Percentiles rank a stretch among this genome's conserved stretches.
Evolutionary conservation across 2,329 filamentous ascomycete species (phyloP).

Genomic region (Sarocladiaceae sp.): DNA sequence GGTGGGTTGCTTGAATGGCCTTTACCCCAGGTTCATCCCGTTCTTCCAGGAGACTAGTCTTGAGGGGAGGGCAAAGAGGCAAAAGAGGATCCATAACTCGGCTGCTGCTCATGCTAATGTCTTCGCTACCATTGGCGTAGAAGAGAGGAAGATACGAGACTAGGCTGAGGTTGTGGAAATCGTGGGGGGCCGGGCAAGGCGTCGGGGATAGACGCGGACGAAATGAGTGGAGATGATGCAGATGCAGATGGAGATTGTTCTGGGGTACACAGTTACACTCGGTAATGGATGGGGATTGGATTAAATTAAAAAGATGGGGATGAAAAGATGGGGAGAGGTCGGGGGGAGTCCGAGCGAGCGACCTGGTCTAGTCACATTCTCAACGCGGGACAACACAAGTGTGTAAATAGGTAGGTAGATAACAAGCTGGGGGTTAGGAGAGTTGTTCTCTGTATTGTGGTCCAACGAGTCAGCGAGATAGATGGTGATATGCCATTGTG

Average conservation of each 20-base stretch:
- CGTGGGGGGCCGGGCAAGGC: neutral
- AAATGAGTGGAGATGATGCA: neutral
- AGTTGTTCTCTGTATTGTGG: no score
- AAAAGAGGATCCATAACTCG: no score
- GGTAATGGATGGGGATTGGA: neutral
- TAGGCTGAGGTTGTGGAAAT: neutral
- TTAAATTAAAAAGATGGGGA: neutral
- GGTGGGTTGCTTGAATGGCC: neutral
- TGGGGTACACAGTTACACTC: no score
- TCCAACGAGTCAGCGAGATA: no score
- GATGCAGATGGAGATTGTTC: no score
- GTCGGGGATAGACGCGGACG: neutral
- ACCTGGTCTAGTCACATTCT: no score
- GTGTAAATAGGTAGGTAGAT: no score
- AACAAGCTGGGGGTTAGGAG: no score
- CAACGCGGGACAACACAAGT: no score
- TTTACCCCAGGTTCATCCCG: neutral
- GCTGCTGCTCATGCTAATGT: neutral
- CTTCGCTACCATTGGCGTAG: neutral
- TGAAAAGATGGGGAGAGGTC: neutral
- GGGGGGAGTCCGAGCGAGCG: neutral
- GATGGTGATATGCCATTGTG: no score
- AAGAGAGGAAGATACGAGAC: neutral
- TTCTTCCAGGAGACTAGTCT: no score
- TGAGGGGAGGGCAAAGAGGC: no score